Percentiles rank a stretch among this genome's conserved stretches.
Conservation (phyloP, 208 protist genomes). For the Tritrichomonas musculus region DNA sequence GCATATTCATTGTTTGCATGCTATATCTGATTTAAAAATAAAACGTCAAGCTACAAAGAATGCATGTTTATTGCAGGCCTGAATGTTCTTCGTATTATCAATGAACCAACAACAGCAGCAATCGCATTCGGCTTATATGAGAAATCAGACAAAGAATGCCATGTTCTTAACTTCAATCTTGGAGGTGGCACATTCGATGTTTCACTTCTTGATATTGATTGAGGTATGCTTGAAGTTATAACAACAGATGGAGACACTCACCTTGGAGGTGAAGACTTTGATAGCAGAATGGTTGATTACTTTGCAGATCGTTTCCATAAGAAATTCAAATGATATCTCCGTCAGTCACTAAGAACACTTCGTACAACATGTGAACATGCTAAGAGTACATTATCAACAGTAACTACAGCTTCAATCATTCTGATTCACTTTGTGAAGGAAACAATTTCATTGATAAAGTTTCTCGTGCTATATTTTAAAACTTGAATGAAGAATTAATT, state of each 20-base stretch:
- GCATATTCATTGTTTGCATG: too few relatives aligned
- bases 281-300: slow-evolving; percentile 78
- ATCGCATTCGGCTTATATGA: too few relatives aligned
- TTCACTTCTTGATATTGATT: slow-evolving; percentile 88
- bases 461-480: slow-evolving; percentile 92
- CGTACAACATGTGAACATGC: slow-evolving; percentile 71
- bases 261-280: slow-evolving; percentile 88
- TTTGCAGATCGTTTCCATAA: slow-evolving; percentile 79
- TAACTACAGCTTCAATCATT: slow-evolving; percentile 71
- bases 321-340: slow-evolving; percentile 57
- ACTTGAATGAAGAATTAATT: too few relatives aligned
- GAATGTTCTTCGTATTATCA: too few relatives aligned
- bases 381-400: slow-evolving; percentile 72
- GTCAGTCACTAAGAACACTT: slow-evolving; percentile 56
- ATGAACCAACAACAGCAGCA: too few relatives aligned
- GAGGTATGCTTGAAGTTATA: slow-evolving; percentile 83
- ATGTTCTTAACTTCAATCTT: slow-evolving; percentile 89
- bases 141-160: too few relatives aligned
- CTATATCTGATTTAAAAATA: too few relatives aligned
- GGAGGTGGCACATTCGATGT: slow-evolving; percentile 66
- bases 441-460: slow-evolving; percentile 84
- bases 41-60: too few relatives aligned
- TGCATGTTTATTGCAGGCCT: too few relatives aligned
- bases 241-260: slow-evolving; percentile 85
- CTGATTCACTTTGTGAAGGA: slow-evolving; percentile 83